Percentiles rank a stretch among this genome's conserved stretches.
phyloP scores from a whole-genome alignment of 352 stramenopile genomes.

The Aphanomyces cochlioides region DNA sequence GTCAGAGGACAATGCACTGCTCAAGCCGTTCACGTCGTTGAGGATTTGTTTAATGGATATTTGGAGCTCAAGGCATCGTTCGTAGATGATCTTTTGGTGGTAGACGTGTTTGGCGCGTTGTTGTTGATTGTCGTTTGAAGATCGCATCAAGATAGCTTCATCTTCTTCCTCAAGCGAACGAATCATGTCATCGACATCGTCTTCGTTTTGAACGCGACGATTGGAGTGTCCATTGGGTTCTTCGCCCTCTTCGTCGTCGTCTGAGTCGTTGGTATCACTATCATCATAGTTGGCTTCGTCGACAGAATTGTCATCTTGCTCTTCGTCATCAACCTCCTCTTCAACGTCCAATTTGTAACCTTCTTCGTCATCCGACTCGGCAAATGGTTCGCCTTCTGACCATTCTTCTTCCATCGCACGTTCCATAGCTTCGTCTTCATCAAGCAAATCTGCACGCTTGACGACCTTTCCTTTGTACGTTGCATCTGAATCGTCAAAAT shows the following conservation, averaged over 20 bases:
- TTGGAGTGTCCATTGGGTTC: not conserved
- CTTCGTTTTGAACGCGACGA: slow-evolving; percentile 33
- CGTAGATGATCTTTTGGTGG: slow-evolving; percentile 81
- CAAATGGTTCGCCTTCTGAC: slow-evolving; percentile 81
- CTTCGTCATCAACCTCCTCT: slow-evolving; percentile 33
- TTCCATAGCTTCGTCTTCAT: slow-evolving; percentile 28
- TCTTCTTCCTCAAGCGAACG: slow-evolving; percentile 74
- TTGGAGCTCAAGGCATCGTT: slow-evolving; percentile 77
- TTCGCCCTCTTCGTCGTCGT: slow-evolving; percentile 36
- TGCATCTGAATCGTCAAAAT: slow-evolving; percentile 37
- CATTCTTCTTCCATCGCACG: slow-evolving; percentile 68
- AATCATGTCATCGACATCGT: slow-evolving; percentile 60
- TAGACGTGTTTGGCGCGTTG: slow-evolving; percentile 76
- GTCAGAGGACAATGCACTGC: slow-evolving; percentile 31
- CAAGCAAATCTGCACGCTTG: slow-evolving; percentile 53
- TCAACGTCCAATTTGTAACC: slow-evolving; percentile 28
- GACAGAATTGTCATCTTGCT: slow-evolving; percentile 11
- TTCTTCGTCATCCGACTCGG: slow-evolving; percentile 50
- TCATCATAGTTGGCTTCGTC: slow-evolving; percentile 39
- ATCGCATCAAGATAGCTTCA: slow-evolving; percentile 60
- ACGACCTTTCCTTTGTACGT: slow-evolving; percentile 79
- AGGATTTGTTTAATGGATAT: slow-evolving; percentile 82
- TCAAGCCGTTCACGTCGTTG: slow-evolving; percentile 42
- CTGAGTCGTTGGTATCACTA: slow-evolving; percentile 35
- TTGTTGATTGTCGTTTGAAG: slow-evolving; percentile 69